Evolutionary conservation across 352 stramenopile genomes (phyloP), one percentile per base, ranked within the genome.

Genomic region (Pythium brachiatum): DNA sequence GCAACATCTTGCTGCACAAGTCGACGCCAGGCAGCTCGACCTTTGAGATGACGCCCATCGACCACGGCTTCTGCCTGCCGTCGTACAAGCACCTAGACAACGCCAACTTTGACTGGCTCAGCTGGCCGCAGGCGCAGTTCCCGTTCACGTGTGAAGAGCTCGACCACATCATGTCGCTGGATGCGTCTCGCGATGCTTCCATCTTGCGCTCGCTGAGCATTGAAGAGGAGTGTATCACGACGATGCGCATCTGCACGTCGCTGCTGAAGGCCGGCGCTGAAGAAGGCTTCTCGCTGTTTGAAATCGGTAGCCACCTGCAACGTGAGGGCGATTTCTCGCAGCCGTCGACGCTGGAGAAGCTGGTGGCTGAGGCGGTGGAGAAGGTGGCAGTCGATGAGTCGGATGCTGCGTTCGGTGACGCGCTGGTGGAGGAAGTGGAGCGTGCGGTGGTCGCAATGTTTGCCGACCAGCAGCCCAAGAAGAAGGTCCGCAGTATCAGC

Each of bases 401-500:
- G 41, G 41, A 53, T 66, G 25, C 18, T 39, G 68, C 71, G 36
- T 89, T 86, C 58, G 75, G 72, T 36, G 74, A 89, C 54, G 76
- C 71, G 11, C 66, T 95, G 29, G 82, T 93, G 47, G 70, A 68
- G 2, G 74, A 86, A 47, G 74, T 83, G 12, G 61, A 66, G 46
- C 44, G 65, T 25, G 73, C 74, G 13, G 48, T 75, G 20, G 60
- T 73, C 16, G 68, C 29, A 27, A 67, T 93, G 81, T 83, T 92
- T 48, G 56, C 36, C 21, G 73, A 75, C 12, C 68, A 81, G 21
- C 67, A 84, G 59, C 86, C 81, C 11, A 91, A 91, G 78, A 90
- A 89, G 64, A 95, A 93, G 73, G 86, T 92, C 51, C 83, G 86
- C 64, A 95, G 86, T 70, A 93, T 95, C 55, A 95, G 86, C 64